Percentiles rank a stretch among this genome's conserved stretches.
Evolutionary conservation across 2,329 filamentous ascomycete genomes (phyloP).

Genomic region (Phoma herbarum): DNA sequence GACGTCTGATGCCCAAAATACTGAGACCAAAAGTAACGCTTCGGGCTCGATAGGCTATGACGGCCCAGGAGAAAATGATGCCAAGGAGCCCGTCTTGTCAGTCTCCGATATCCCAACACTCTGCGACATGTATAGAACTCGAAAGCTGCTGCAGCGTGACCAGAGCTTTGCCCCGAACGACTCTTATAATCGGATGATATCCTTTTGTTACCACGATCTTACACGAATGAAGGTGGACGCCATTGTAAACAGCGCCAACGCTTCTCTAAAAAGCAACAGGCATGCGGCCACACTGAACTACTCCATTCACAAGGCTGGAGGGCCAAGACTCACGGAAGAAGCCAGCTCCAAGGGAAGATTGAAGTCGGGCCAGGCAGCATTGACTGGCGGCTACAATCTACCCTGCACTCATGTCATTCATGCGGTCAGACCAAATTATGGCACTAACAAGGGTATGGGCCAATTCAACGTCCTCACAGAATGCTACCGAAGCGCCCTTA

Average conservation of each 20-base stretch:
- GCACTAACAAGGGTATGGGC: slow-evolving; percentile 25
- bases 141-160: slow-evolving; percentile 36
- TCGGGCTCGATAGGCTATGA: slow-evolving; percentile 24
- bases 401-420: slow-evolving; percentile 46
- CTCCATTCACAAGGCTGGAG: slow-evolving; percentile 41
- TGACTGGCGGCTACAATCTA: slow-evolving; percentile 42
- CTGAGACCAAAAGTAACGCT: slow-evolving; percentile 21
- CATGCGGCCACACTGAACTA: slow-evolving; percentile 33
- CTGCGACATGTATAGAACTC: slow-evolving; percentile 37
- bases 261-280: slow-evolving; percentile 23
- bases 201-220: slow-evolving; percentile 43
- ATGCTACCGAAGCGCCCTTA: slow-evolving; percentile 44
- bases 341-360: slow-evolving; percentile 23
- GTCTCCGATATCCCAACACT: slow-evolving; percentile 39
- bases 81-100: slow-evolving; percentile 20
- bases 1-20: neutral
- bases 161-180: slow-evolving; percentile 44
- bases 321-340: slow-evolving; percentile 38
- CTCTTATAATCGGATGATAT: slow-evolving; percentile 42
- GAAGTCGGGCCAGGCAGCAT: slow-evolving; percentile 33
- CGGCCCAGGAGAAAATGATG: slow-evolving; percentile 8
- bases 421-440: slow-evolving; percentile 39
- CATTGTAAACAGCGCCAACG: slow-evolving; percentile 46
- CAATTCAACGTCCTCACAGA: slow-evolving; percentile 42
- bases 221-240: slow-evolving; percentile 47